Conservation (phyloP, 106 monocot genomes). For the Dactylorhiza incarnata region DNA sequence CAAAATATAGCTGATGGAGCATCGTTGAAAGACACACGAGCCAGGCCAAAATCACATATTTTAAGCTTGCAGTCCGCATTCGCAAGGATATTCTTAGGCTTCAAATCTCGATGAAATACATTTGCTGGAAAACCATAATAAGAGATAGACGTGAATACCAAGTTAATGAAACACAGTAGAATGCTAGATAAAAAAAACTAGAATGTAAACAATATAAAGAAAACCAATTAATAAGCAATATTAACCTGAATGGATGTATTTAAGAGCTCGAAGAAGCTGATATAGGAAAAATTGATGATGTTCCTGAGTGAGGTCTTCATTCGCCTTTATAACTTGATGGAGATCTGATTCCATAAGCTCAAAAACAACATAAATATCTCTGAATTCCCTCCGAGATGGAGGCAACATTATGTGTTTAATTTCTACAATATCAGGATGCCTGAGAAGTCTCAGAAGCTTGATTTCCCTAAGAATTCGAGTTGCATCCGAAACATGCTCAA, state of each 20-base stretch:
- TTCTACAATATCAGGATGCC: constrained; percentile 64
- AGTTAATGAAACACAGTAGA: not conserved
- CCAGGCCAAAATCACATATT: constrained; percentile 79
- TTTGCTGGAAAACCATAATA: constrained; percentile 35
- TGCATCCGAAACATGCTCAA: constrained; percentile 77
- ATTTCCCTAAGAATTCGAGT: constrained; percentile 60
- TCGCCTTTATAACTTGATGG: constrained; percentile 74
- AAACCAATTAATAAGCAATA: not conserved
- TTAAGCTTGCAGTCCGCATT: constrained; percentile 78
- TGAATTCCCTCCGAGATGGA: constrained; percentile 62
- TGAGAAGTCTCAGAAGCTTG: constrained; percentile 56
- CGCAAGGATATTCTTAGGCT: constrained; percentile 73
- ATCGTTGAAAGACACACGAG: constrained; percentile 59
- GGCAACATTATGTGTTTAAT: constrained; percentile 82
- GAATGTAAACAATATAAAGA: not conserved
- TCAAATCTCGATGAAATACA: constrained; percentile 73
- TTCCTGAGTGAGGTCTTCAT: constrained; percentile 62
- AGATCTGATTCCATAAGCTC: constrained; percentile 78
- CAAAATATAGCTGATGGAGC: constrained; percentile 72
- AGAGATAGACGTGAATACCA: not conserved
- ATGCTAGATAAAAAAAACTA: not conserved
- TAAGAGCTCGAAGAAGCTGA: constrained; percentile 60
- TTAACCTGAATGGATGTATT: constrained; percentile 70
- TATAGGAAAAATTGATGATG: constrained; percentile 69
- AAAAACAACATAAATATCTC: constrained; percentile 75